A percentile compares a stretch with the other conserved stretches of the same genome.
phyloP scores from a whole-genome alignment of 139 green algal species.

The Tetraselmis chui region DNA sequence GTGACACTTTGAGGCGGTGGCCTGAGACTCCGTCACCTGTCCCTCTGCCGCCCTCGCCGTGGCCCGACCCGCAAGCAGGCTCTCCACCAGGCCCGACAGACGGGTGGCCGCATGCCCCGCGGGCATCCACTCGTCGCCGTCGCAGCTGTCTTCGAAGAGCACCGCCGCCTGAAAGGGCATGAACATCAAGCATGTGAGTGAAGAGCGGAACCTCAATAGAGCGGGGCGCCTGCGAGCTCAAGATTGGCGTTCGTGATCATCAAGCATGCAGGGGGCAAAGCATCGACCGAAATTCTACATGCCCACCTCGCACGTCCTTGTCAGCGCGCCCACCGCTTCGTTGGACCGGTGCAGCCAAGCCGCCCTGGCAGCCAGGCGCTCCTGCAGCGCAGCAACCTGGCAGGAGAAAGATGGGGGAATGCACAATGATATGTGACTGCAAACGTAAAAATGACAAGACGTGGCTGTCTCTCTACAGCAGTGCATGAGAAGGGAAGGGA shows the following conservation, averaged over 20 bases:
- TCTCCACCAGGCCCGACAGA: neutral
- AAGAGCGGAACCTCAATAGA: too few species aligned
- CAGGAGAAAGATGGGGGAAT: too few species aligned
- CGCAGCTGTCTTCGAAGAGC: neutral
- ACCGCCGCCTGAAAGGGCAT: neutral
- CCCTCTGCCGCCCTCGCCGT: neutral
- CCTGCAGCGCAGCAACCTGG: neutral
- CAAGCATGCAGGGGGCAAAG: too few species aligned
- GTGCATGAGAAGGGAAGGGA: too few species aligned
- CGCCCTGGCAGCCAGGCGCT: neutral
- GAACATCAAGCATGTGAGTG: too few species aligned
- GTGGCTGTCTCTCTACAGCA: too few species aligned
- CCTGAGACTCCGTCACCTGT: neutral
- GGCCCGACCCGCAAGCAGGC: neutral
- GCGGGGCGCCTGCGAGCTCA: too few species aligned
- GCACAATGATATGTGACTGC: too few species aligned
- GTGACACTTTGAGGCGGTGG: neutral
- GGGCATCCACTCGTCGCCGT: neutral
- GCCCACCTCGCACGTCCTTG: neutral
- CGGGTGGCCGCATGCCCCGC: neutral
- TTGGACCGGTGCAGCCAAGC: neutral
- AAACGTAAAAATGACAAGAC: too few species aligned
- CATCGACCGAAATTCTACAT: too few species aligned
- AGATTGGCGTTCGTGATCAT: too few species aligned
- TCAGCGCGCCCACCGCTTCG: neutral